Percentiles rank a stretch among this genome's conserved stretches.
Evolutionary conservation across 352 stramenopile species (phyloP).

Genomic region (Aphanomyces astaci): DNA sequence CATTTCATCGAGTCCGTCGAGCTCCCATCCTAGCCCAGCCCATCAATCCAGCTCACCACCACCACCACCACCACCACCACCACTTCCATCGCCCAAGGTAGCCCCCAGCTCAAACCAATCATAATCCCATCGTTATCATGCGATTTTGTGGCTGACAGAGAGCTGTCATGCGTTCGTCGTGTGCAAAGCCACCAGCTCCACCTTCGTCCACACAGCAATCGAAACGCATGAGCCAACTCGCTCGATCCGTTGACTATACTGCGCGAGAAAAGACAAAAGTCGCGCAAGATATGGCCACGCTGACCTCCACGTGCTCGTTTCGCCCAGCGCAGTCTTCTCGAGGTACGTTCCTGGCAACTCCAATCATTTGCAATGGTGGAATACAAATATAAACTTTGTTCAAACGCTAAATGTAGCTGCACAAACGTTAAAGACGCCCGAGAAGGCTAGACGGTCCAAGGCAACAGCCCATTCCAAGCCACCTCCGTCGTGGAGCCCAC

Average conservation of each 20-base stretch:
- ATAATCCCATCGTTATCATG: too few species aligned
- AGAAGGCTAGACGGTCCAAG: conserved; percentile 17
- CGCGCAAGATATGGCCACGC: conserved; percentile 41
- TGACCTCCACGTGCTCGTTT: conserved; percentile 60
- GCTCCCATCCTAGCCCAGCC: too few species aligned
- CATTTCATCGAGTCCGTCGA: too few species aligned
- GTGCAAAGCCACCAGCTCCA: neutral
- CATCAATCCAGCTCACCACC: too few species aligned
- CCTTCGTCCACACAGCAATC: neutral
- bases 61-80: too few species aligned
- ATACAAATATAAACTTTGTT: neutral
- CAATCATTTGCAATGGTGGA: neutral
- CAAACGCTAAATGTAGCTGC: neutral
- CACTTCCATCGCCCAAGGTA: too few species aligned
- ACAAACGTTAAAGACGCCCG: conserved; percentile 8
- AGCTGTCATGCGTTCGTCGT: neutral
- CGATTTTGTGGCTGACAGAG: neutral
- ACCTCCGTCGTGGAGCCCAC: neutral
- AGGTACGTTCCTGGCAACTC: conserved; percentile 23
- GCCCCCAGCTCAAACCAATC: too few species aligned
- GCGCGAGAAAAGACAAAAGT: conserved; percentile 59
- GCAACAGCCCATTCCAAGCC: neutral
- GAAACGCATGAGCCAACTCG: neutral
- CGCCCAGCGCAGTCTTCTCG: conserved; percentile 28
- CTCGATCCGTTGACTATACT: conserved; percentile 42